phyloP scores from a whole-genome alignment of 73 alveolate genomes.

The Stentor roeselii region DNA sequence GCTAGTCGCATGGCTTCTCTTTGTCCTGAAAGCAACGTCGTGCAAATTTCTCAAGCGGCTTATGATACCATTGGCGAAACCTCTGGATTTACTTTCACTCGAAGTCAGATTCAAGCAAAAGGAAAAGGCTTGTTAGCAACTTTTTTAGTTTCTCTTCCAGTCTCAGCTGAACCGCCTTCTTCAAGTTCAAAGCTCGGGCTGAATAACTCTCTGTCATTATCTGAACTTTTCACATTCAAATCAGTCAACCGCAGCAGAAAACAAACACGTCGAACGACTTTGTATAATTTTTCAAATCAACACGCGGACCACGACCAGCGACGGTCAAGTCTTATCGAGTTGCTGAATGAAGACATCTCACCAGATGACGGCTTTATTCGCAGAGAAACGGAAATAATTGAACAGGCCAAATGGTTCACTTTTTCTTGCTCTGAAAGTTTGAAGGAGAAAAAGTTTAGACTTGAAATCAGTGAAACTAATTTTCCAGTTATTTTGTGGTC shows the following conservation, averaged over 20 bases:
- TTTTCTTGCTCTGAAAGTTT: background rate
- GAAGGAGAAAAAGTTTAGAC: slow-evolving; percentile 8
- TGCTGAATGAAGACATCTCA: background rate
- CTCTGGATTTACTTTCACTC: slow-evolving; percentile 1
- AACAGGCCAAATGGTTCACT: background rate
- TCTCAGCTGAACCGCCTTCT: background rate
- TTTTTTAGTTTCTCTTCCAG: slow-evolving; percentile 26
- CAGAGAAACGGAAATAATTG: background rate
- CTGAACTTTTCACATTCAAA: background rate
- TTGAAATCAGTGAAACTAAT: background rate
- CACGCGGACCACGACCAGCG: background rate
- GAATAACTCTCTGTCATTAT: background rate
- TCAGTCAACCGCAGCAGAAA: background rate
- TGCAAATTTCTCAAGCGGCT: slow-evolving; percentile 10
- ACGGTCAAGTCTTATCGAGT: background rate
- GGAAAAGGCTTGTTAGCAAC: slow-evolving; percentile 53
- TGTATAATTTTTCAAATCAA: background rate
- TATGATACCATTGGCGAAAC: background rate
- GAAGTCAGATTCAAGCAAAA: slow-evolving; percentile 40
- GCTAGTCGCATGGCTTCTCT: slow-evolving; percentile 87
- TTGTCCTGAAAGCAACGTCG: slow-evolving; percentile 48
- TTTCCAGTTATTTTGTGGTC: background rate
- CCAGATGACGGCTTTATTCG: background rate
- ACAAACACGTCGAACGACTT: background rate
- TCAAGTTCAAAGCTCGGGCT: background rate